Base-by-base conservation (phyloP, 345 rosid genomes). In the Gossypium australe region DNA sequence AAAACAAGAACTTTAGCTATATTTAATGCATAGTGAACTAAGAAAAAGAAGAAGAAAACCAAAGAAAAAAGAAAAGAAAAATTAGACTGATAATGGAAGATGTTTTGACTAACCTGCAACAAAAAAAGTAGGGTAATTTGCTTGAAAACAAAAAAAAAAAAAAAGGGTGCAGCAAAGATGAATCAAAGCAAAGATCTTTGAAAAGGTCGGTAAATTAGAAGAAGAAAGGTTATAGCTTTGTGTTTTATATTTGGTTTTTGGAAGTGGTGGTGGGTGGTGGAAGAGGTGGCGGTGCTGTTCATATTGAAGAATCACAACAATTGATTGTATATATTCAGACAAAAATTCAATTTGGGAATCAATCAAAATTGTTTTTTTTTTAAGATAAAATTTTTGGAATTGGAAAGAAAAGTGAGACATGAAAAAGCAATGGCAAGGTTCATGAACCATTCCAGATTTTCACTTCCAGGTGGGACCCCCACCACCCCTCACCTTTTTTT, bases 381-480 rank as follows among this genome's bases (percentile, higher is more conserved):
- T 34, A n/a, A 29, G 20, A 66, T 10, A 24, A 7, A 11, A 9
- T 68, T 20, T 44, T 16, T 25, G 63, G 53, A 55, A 10, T 22
- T 41, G 17, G 70, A n/a, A 61, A 63, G 58, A 34, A 65, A 18
- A 47, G 49, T 34, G 51, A 13, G 16, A n/a, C 24, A 6, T n/a
- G 18, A 27, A 62, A 56, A 44, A 41, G 10, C 48, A 11, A 47
- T 17, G 63, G 63, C 5, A 25, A 78, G 84, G 68, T 82, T 70
- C 87, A 82, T 80, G 87, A 62, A 85, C 87, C 73, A 0, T 55
- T 56, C 76, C 18, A 29, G 45, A 53, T 68, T 75, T 63, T 64
- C 58, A 13, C 17, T 51, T 55, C 45, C 1, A 0, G 7, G 4
- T 76, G 75, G 80, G 85, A 77, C 34, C 86, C 83, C 48, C 0